Evolutionary conservation across 768 basidiomycete genomes (phyloP).

Genomic region (Termitomyces eurrhizus): DNA sequence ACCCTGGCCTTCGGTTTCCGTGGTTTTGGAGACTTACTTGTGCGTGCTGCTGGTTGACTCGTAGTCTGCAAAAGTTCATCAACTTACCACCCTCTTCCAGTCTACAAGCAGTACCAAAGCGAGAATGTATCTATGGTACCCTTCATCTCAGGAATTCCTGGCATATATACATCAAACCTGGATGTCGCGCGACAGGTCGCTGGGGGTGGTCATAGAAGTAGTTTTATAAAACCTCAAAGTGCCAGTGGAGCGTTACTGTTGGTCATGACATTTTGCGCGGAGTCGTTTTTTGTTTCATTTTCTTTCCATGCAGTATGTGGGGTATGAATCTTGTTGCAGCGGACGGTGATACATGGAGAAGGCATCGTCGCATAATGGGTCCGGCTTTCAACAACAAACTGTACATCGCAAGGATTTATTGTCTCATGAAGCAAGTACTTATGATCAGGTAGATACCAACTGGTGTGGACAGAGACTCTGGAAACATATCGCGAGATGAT

Average conservation of each 20-base stretch:
- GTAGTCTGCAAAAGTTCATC: background rate
- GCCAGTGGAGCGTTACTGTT: conserved; percentile 30
- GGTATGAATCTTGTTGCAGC: conserved; percentile 45
- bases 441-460: conserved; percentile 22
- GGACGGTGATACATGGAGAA: conserved; percentile 41
- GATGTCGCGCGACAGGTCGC: conserved; percentile 44
- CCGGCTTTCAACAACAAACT: conserved; percentile 40
- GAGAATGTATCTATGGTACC: conserved; percentile 40
- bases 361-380: conserved; percentile 39
- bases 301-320: conserved; percentile 32
- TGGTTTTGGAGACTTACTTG: conserved; percentile 35
- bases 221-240: conserved; percentile 35
- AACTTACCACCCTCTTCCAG: conserved; percentile 15
- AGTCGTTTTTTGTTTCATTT: background rate
- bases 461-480: conserved; percentile 33
- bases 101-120: conserved; percentile 30
- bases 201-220: conserved; percentile 33
- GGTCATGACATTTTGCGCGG: conserved; percentile 8
- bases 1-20: conserved; percentile 29
- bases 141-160: conserved; percentile 31
- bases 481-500: conserved; percentile 31
- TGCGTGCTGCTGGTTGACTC: conserved; percentile 17
- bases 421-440: background rate
- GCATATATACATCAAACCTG: conserved; percentile 40
- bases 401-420: conserved; percentile 20